Percentiles rank a stretch among this genome's conserved stretches.
Conservation (phyloP, 371 early-diverging fungal species). For the Gilbertella persicaria region DNA sequence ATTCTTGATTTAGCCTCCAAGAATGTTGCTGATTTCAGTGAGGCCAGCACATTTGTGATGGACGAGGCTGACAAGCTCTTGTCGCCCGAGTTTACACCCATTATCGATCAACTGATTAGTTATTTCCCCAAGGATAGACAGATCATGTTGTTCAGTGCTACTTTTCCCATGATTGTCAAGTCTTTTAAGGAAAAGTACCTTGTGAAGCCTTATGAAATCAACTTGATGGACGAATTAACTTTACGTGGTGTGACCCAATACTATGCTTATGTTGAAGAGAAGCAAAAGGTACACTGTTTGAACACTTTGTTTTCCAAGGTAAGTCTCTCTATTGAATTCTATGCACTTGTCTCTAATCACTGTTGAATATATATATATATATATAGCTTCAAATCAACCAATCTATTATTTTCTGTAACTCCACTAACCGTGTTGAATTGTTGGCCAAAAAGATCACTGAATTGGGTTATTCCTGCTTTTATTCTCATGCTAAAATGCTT, state of each 20-base stretch:
- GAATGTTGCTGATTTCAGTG: slow-evolving; percentile 83
- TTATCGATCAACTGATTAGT: slow-evolving; percentile 88
- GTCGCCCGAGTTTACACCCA: slow-evolving; percentile 93
- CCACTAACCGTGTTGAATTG: slow-evolving; percentile 94
- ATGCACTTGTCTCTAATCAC: no score
- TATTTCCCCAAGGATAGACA: slow-evolving; percentile 86
- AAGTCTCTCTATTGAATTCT: slow-evolving; percentile 3
- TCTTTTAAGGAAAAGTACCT: slow-evolving; percentile 93
- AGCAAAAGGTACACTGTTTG: slow-evolving; percentile 96
- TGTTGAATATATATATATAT: not conserved
- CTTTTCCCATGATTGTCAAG: slow-evolving; percentile 97
- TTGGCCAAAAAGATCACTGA: slow-evolving; percentile 98
- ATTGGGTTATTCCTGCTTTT: slow-evolving; percentile 97
- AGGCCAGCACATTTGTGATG: slow-evolving; percentile 89
- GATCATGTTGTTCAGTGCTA: slow-evolving; percentile 96
- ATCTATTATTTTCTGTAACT: slow-evolving; percentile 99
- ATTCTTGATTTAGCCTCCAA: slow-evolving; percentile 94
- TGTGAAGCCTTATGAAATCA: slow-evolving; percentile 94
- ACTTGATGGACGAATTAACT: slow-evolving; percentile 98
- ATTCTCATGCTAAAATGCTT: slow-evolving; percentile 96
- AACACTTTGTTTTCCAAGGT: slow-evolving; percentile 95
- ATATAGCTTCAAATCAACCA: slow-evolving; percentile 93
- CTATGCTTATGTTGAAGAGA: slow-evolving; percentile 97
- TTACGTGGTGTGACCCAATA: slow-evolving; percentile 97
- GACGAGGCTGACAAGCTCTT: slow-evolving; percentile 99